Evolutionary conservation across 371 early-diverging fungal genomes (phyloP).

Genomic region (Mucor mucedo): DNA sequence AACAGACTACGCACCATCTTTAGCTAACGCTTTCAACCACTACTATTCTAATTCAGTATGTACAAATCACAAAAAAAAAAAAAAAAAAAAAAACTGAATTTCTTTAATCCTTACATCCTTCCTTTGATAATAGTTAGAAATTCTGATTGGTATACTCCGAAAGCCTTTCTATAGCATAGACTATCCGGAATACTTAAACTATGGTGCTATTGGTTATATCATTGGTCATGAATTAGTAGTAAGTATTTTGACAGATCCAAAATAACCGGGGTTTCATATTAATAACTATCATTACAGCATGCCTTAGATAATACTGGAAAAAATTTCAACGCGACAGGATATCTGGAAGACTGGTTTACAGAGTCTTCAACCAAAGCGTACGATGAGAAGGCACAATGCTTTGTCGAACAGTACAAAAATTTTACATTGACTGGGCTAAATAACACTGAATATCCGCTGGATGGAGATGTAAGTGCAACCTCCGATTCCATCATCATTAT

Average conservation of each 20-base stretch:
- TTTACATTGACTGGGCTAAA: neutral
- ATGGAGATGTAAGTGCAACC: neutral
- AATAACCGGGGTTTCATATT: too few species aligned
- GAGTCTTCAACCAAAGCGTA: conserved; percentile 49
- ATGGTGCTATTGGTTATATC: conserved; percentile 59
- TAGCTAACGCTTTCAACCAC: too few species aligned
- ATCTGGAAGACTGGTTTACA: conserved; percentile 67
- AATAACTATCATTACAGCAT: conserved; percentile 43
- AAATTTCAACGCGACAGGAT: conserved; percentile 48
- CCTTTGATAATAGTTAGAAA: conserved; percentile 43
- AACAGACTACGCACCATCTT: too few species aligned
- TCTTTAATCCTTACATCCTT: too few species aligned
- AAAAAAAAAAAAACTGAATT: too few species aligned
- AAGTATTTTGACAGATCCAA: conserved; percentile 18
- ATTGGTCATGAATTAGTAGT: conserved; percentile 67
- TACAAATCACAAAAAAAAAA: too few species aligned
- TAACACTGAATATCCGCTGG: neutral
- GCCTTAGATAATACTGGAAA: conserved; percentile 55
- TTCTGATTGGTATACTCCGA: conserved; percentile 62
- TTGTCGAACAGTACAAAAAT: conserved; percentile 64
- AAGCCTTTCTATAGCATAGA: conserved; percentile 43
- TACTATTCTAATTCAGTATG: too few species aligned
- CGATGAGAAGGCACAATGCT: conserved; percentile 57
- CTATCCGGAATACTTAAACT: conserved; percentile 58
- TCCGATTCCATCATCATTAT: neutral